Conservation (phyloP, 805 yeast species). For the Candida cerambycidarum region DNA sequence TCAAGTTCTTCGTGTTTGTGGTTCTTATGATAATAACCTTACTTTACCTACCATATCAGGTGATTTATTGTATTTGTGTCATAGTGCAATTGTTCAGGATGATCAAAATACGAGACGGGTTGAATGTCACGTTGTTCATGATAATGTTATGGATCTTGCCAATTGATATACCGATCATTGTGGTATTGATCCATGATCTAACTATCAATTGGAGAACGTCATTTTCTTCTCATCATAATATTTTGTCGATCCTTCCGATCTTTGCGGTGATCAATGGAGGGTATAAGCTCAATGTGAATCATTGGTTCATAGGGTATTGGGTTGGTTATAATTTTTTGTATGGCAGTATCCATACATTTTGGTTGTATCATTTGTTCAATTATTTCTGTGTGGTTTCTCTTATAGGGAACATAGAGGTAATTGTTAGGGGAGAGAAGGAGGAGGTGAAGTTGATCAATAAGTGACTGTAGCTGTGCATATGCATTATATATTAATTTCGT, state of each 20-base stretch:
- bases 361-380: constrained; percentile 78
- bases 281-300: constrained; percentile 1
- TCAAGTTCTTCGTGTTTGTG: constrained; percentile 7
- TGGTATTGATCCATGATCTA: constrained; percentile 81
- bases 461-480: too few relatives aligned
- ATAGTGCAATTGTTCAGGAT: constrained; percentile 46
- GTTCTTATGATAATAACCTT: constrained; percentile 11
- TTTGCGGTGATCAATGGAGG: constrained; percentile 27
- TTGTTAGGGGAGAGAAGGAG: neutral
- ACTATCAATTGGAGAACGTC: constrained; percentile 79
- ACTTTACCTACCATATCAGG: constrained; percentile 75
- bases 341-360: constrained; percentile 81
- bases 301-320: constrained; percentile 21
- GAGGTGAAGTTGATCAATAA: too few relatives aligned
- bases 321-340: constrained; percentile 63
- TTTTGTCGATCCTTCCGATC: constrained; percentile 74
- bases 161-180: constrained; percentile 69
- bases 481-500: too few relatives aligned
- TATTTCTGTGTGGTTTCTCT: constrained; percentile 56
- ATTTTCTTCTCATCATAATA: constrained; percentile 82
- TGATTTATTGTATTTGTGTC: constrained; percentile 64
- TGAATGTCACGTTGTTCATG: constrained; percentile 60
- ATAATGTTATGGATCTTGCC: constrained; percentile 79
- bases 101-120: constrained; percentile 44
- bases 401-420: neutral